phyloP scores from a whole-genome alignment of 768 basidiomycete species.

The Tricholoma hemisulphureum region DNA sequence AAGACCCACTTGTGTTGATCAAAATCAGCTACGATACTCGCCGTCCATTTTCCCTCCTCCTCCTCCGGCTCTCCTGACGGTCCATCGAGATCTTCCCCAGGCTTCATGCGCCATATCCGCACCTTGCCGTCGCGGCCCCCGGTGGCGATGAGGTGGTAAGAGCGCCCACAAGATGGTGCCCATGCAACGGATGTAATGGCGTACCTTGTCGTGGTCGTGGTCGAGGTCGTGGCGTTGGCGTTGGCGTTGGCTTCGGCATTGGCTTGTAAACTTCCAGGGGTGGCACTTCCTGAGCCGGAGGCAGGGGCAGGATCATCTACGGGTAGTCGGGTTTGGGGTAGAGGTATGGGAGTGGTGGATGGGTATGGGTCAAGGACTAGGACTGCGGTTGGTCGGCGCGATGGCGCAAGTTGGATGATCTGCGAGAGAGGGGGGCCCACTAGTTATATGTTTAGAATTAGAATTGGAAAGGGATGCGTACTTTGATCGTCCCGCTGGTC shows the following conservation, averaged over 20 bases:
- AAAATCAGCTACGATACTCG: conserved; percentile 78
- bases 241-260: conserved; percentile 29
- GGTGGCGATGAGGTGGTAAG: conserved; percentile 91
- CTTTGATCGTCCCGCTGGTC: conserved; percentile 72
- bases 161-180: conserved; percentile 92
- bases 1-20: conserved; percentile 71
- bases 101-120: conserved; percentile 83
- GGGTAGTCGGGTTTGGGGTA: conserved; percentile 7
- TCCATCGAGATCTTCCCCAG: conserved; percentile 45
- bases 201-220: conserved; percentile 31
- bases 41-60: conserved; percentile 68
- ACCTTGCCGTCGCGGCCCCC: conserved; percentile 87
- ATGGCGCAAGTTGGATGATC: conserved; percentile 74
- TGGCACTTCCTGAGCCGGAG: conserved; percentile 17
- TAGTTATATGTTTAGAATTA: not conserved
- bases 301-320: not conserved
- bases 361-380: conserved; percentile 60
- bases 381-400: conserved; percentile 63
- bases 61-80: conserved; percentile 37
- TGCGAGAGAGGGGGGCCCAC: conserved; percentile 27
- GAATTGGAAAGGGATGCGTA: conserved; percentile 29
- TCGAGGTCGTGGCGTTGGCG: conserved; percentile 21
- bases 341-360: not conserved
- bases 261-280: conserved; percentile 9
- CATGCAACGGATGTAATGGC: conserved; percentile 85